These are phyloP conservation scores for Furcasterigmium sp. DNA, from an alignment of 2,329 filamentous ascomycete genomes.

Conservation along the genomic window DNA sequence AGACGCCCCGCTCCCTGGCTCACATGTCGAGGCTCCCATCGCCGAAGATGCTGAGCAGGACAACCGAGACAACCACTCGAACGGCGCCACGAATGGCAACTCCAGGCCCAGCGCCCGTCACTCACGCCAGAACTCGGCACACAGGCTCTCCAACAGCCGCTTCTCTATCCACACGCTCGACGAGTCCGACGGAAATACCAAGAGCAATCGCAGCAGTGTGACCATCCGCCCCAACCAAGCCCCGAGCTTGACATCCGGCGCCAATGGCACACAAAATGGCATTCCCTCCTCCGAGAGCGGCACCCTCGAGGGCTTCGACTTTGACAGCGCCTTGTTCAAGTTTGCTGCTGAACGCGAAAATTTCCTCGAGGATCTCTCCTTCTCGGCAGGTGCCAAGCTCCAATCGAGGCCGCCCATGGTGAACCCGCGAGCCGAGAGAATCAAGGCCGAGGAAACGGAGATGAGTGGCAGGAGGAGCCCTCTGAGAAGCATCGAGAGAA, in stretches of 20 bases:
- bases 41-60: slow-evolving; percentile 57
- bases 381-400: slow-evolving; percentile 77
- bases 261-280: slow-evolving; percentile 17
- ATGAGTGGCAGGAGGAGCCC: slow-evolving; percentile 48
- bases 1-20: slow-evolving; percentile 38
- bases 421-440: slow-evolving; percentile 74
- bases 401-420: slow-evolving; percentile 66
- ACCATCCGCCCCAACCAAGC: slow-evolving; percentile 48
- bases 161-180: slow-evolving; percentile 52
- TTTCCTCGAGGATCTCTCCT: slow-evolving; percentile 87
- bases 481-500: slow-evolving; percentile 53
- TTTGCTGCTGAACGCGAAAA: slow-evolving; percentile 93
- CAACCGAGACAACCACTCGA: slow-evolving; percentile 20
- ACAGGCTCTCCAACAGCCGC: slow-evolving; percentile 50
- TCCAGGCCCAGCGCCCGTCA: slow-evolving; percentile 43
- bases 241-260: slow-evolving; percentile 11
- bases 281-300: slow-evolving; percentile 18
- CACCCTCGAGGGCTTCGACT: slow-evolving; percentile 60
- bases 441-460: slow-evolving; percentile 66
- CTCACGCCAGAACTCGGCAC: slow-evolving; percentile 56
- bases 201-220: slow-evolving; percentile 61
- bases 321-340: slow-evolving; percentile 87
- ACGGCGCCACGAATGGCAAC: slow-evolving; percentile 17
- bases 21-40: slow-evolving; percentile 52
- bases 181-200: slow-evolving; percentile 52